Percentiles rank a stretch among this genome's conserved stretches.
Evolutionary conservation across 1,284 basidiomycete genomes (phyloP).

Genomic region (Ceratobasidium theobromae): DNA sequence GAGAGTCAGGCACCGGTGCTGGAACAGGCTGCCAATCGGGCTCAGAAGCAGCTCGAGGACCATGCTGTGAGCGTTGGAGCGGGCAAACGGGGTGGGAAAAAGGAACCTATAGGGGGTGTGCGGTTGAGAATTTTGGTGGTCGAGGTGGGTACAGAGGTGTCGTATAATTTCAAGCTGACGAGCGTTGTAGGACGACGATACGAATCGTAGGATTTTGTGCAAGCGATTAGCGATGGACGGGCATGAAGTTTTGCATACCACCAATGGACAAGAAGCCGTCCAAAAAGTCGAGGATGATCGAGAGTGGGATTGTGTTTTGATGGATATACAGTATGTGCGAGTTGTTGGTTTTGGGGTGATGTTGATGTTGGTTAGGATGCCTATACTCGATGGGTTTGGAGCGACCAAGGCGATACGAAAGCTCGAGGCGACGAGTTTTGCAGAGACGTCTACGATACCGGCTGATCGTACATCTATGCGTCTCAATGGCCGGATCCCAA

Average conservation of each 20-base stretch:
- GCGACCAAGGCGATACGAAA: slow-evolving; percentile 68
- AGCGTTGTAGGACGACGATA: slow-evolving; percentile 62
- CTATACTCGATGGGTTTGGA: slow-evolving; percentile 76
- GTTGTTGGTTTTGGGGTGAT: slow-evolving; percentile 8
- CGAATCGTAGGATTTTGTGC: slow-evolving; percentile 73
- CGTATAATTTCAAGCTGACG: background rate
- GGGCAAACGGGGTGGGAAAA: slow-evolving; percentile 15
- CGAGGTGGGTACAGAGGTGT: slow-evolving; percentile 52
- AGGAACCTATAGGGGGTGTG: slow-evolving; percentile 20
- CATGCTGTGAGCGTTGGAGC: slow-evolving; percentile 1
- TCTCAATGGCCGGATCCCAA: slow-evolving; percentile 72
- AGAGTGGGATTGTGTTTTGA: slow-evolving; percentile 73
- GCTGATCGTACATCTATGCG: slow-evolving; percentile 47
- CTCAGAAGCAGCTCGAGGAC: slow-evolving; percentile 16
- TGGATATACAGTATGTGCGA: slow-evolving; percentile 76
- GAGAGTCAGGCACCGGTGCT: slow-evolving; percentile 27
- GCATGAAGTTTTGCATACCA: slow-evolving; percentile 65
- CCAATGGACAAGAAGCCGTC: slow-evolving; percentile 77
- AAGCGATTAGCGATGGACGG: slow-evolving; percentile 70
- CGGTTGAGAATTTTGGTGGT: slow-evolving; percentile 66
- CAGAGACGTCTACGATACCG: slow-evolving; percentile 23
- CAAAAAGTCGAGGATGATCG: slow-evolving; percentile 61
- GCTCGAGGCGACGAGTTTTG: slow-evolving; percentile 48
- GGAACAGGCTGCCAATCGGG: slow-evolving; percentile 9
- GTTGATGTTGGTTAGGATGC: slow-evolving; percentile 60